phyloP scores from a whole-genome alignment of 768 basidiomycete genomes.

The Podaxis mareebaensis region DNA sequence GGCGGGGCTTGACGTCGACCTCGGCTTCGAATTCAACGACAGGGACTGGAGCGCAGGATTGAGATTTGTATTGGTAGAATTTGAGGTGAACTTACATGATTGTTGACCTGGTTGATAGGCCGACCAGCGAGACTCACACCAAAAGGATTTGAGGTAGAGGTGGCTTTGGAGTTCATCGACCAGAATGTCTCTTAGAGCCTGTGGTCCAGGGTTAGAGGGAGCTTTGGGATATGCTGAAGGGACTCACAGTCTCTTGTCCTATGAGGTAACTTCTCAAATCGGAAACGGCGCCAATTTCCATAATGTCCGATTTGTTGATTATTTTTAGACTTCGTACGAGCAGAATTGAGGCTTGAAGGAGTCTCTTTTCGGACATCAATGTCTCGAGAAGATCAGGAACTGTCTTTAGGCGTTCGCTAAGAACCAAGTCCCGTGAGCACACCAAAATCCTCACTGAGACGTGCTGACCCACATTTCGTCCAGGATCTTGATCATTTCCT shows the following conservation, averaged over 20 bases:
- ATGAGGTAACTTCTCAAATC: constrained; percentile 85
- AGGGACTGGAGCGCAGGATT: constrained; percentile 47
- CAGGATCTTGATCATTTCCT: constrained; percentile 93
- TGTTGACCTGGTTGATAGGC: constrained; percentile 81
- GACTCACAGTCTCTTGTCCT: constrained; percentile 79
- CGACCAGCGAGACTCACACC: constrained; percentile 93
- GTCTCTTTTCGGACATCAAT: constrained; percentile 92
- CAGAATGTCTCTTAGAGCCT: constrained; percentile 92
- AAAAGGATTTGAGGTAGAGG: constrained; percentile 95
- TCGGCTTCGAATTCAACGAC: constrained; percentile 67
- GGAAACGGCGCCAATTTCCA: constrained; percentile 91
- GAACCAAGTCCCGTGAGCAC: constrained; percentile 12
- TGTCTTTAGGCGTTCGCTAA: constrained; percentile 84
- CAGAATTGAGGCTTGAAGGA: constrained; percentile 85
- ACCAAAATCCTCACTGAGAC: not conserved
- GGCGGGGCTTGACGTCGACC: constrained; percentile 27
- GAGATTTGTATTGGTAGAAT: not conserved
- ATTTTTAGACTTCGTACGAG: constrained; percentile 87
- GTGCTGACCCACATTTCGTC: constrained; percentile 77
- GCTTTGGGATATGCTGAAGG: not conserved
- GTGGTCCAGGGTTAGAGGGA: constrained; percentile 9
- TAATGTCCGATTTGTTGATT: constrained; percentile 90
- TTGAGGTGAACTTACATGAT: constrained; percentile 50
- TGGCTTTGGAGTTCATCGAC: constrained; percentile 96
- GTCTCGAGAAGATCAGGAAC: constrained; percentile 92